Conservation (phyloP, 495 filamentous ascomycete species). For the Penicillium coprophilum region DNA sequence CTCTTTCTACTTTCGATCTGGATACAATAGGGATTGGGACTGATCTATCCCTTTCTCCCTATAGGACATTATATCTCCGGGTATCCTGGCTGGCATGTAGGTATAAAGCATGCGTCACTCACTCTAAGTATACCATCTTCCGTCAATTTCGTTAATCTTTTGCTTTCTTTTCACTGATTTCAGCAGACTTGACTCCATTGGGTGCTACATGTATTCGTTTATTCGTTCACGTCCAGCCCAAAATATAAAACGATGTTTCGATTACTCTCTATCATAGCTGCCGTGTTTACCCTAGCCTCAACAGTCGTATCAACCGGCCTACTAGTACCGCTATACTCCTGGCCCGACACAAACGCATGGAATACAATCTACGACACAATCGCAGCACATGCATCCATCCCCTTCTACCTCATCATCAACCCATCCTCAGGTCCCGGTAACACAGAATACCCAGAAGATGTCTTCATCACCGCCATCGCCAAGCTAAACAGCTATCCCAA, state of each 20-base stretch:
- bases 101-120: neutral
- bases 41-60: neutral
- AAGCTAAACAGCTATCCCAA: conserved; percentile 45
- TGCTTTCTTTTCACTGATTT: neutral
- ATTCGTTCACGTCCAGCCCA: neutral
- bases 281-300: conserved; percentile 15
- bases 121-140: neutral
- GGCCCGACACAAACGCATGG: conserved; percentile 49
- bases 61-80: neutral
- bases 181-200: neutral
- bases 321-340: conserved; percentile 52
- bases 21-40: conserved; percentile 2
- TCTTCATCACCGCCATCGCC: conserved; percentile 35
- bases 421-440: conserved; percentile 47
- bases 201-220: neutral
- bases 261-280: conserved; percentile 12
- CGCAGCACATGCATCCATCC: conserved; percentile 31
- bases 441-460: conserved; percentile 27
- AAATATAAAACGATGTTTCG: conserved; percentile 8
- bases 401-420: conserved; percentile 48
- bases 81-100: neutral
- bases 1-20: neutral
- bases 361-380: conserved; percentile 38
- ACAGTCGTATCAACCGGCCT: conserved; percentile 31
- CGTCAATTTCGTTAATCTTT: neutral